A percentile compares a stretch with the other conserved stretches of the same genome.
These are phyloP conservation scores for Goffeauzyma gilvescens DNA, from an alignment of 768 basidiomycete genomes.

Conservation along the genomic window DNA sequence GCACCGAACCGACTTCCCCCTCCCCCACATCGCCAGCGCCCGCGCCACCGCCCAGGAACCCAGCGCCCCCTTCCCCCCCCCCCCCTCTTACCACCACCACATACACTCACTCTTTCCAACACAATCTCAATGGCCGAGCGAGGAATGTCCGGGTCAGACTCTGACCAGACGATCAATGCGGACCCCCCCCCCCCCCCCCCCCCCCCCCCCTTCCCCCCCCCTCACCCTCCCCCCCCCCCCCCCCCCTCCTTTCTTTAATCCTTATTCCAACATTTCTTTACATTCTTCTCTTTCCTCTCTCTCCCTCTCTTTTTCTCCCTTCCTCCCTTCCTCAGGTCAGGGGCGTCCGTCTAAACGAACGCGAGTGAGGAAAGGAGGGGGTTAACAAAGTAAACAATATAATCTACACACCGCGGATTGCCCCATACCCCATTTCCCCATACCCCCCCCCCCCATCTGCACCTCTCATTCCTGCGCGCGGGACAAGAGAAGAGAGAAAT, in stretches of 20 bases:
- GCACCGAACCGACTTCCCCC: too few species aligned
- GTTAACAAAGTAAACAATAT: too few species aligned
- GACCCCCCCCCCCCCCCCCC: neutral
- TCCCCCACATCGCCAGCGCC: neutral
- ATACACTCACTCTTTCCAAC: neutral
- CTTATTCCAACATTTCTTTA: too few species aligned
- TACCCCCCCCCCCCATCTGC: too few species aligned
- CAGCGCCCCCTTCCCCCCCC: neutral
- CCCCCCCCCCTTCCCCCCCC: neutral
- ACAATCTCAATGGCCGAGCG: neutral
- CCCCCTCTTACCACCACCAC: neutral
- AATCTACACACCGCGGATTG: too few species aligned
- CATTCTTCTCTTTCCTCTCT: neutral
- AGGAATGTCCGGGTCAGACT: neutral
- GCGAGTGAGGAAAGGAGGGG: too few species aligned
- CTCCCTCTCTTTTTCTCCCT: neutral
- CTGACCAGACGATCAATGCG: constrained; percentile 6
- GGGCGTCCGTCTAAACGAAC: neutral
- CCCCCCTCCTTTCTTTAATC: neutral
- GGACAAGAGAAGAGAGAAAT: too few species aligned
- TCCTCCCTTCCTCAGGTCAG: neutral
- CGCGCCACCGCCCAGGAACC: neutral
- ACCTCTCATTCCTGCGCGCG: too few species aligned
- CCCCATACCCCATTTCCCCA: too few species aligned
- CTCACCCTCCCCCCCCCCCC: neutral